A percentile compares a stretch with the other conserved stretches of the same genome.
phyloP scores from a whole-genome alignment of 805 yeast species.

The Myxozyma kluyveri region DNA sequence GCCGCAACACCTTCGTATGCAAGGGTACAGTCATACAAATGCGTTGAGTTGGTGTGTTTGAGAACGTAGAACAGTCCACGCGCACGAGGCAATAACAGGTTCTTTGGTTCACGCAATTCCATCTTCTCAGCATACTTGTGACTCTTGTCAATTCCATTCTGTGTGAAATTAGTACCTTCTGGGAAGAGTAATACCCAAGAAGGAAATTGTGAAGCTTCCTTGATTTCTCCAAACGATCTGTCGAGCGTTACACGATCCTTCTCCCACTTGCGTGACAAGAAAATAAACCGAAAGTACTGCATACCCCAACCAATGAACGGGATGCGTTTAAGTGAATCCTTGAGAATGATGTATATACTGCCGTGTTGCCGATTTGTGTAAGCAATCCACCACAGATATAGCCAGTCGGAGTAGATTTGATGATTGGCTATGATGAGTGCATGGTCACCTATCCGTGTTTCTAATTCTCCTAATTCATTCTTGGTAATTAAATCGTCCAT shows the following conservation, averaged over 20 bases:
- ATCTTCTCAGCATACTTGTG: conserved; percentile 55
- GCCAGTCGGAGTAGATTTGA: conserved; percentile 94
- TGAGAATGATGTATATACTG: conserved; percentile 68
- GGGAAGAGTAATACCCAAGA: conserved; percentile 80
- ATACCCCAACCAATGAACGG: conserved; percentile 87
- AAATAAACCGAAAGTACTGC: conserved; percentile 64
- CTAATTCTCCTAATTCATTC: conserved; percentile 29
- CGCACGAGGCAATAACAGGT: conserved; percentile 76
- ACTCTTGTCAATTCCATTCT: conserved; percentile 59
- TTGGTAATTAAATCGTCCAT: conserved; percentile 32
- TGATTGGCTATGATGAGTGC: conserved; percentile 81
- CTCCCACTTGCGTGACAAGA: conserved; percentile 80
- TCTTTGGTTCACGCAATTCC: conserved; percentile 45
- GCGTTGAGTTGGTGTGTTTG: conserved; percentile 47
- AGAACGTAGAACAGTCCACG: conserved; percentile 75
- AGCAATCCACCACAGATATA: conserved; percentile 80
- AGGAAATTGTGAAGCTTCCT: conserved; percentile 47
- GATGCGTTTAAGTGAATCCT: conserved; percentile 63
- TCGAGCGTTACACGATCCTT: conserved; percentile 61
- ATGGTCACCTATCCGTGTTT: conserved; percentile 45
- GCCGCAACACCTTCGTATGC: conserved; percentile 70
- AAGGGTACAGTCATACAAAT: conserved; percentile 76
- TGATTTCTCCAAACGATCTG: conserved; percentile 54
- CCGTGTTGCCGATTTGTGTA: conserved; percentile 67
- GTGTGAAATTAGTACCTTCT: conserved; percentile 87